Evolutionary conservation across 768 basidiomycete genomes (phyloP).

Genomic region (Pleurotus tuber-regium): DNA sequence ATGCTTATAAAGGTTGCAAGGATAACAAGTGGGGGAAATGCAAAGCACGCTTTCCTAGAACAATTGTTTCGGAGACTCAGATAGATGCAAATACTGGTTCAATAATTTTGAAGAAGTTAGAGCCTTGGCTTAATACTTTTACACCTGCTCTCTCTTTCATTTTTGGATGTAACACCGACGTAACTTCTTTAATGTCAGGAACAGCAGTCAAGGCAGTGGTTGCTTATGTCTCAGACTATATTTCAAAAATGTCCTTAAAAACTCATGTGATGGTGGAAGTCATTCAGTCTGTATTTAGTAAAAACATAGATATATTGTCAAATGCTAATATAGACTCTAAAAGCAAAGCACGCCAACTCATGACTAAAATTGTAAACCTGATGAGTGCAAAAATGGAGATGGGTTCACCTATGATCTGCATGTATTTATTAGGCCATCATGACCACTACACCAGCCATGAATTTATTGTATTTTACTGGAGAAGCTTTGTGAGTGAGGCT

Average conservation of each 20-base stretch:
- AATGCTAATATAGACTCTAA: neutral
- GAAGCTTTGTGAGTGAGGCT: slow-evolving; percentile 16
- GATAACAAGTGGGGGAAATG: slow-evolving; percentile 14
- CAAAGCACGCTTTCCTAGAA: slow-evolving; percentile 25
- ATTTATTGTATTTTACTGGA: slow-evolving; percentile 11
- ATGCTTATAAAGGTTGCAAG: neutral
- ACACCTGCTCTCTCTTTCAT: slow-evolving; percentile 22
- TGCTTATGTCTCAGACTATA: slow-evolving; percentile 31
- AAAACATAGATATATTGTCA: neutral
- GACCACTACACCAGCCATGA: slow-evolving; percentile 29
- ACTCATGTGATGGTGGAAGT: slow-evolving; percentile 25
- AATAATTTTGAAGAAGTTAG: slow-evolving; percentile 23
- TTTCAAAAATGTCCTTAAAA: slow-evolving; percentile 26
- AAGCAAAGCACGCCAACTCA: slow-evolving; percentile 19
- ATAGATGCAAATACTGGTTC: slow-evolving; percentile 25
- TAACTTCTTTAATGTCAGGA: slow-evolving; percentile 24
- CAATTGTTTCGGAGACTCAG: slow-evolving; percentile 7
- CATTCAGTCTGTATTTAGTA: slow-evolving; percentile 15
- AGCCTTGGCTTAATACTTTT: slow-evolving; percentile 28
- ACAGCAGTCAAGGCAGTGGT: slow-evolving; percentile 31
- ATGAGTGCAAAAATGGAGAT: slow-evolving; percentile 27
- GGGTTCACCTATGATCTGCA: slow-evolving; percentile 22
- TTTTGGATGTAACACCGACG: slow-evolving; percentile 26
- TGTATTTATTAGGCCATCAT: slow-evolving; percentile 16
- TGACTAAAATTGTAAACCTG: slow-evolving; percentile 27